Base-by-base conservation (phyloP, 2,329 filamentous ascomycete species). In the Nigrospora sphaerica region DNA sequence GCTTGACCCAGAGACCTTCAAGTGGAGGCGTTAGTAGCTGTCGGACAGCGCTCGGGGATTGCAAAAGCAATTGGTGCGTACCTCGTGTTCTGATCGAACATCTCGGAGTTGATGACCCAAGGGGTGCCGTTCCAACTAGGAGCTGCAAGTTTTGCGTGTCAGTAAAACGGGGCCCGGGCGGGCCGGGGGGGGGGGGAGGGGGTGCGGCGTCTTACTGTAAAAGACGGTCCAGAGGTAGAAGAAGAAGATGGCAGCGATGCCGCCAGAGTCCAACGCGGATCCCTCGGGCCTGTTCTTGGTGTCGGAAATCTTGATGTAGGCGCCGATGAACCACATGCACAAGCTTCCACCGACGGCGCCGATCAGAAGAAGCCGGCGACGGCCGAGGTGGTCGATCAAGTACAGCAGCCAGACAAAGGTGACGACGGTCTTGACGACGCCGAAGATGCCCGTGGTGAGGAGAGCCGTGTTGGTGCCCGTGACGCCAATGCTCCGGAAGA, bases 21-120 rank as follows among this genome's bases (percentile, higher is more conserved):
- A 3, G 32, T 14, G 12, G 39, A 16, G 10, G 17, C 31, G 12
- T 31, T 28, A n/a, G 13, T n/a, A 32, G 4, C 17, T 32, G 16
- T n/a, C 11, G 28, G 33, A 34, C 2, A 17, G 5, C 3, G 28
- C 12, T 32, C 17, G 11, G 16, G 19, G 23, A 33, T 3, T 32
- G 34, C 6, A 3, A 12, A 23, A 34, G n/a, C 6, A 38, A 12
- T 17, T 14, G 13, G 41, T 6, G 23, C 49, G 39, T 17, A 56
- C 54, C 83, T 75, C 14, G 81, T 80, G 64, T 83, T 84, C 52
- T 81, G 77, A 56, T 85, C 78, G 62, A 88, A 89, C 72, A 90
- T 88, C 63, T 90, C 85, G 0, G 75, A 75, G 69, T 87, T 87
- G 58, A 86, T 67, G 18, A 90, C 83, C 86, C 86, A 90, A 0